Evolutionary conservation across 345 rosid genomes (phyloP), one percentile per base, ranked within the genome.

Genomic region (Brassica carinata): DNA sequence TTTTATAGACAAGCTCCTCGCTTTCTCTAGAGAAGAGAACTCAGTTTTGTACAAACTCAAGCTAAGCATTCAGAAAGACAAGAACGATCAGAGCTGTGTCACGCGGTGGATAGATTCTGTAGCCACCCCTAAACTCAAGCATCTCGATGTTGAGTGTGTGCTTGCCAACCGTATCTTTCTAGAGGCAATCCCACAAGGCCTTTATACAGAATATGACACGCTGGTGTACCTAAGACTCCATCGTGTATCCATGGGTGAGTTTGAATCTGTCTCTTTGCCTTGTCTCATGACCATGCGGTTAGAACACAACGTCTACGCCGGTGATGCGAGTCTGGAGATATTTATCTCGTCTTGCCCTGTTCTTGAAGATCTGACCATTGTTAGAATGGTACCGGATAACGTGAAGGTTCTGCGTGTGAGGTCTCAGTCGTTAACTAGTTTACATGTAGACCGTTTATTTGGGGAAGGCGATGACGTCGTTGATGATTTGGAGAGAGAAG

Each of bases 351-450:
- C 70, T 33, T 71, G 40, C 53, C 38, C 71, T 3, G 57, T 33
- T 77, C 76, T 77, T 0, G 40, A 77, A n/a, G 81, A 77, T 31
- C 33, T 71, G 67, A 77, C 5, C 71, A 33, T 77, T n/a, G 17
- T 34, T 70, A 71, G 81, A 48, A 77, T 70, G 75, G 14, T 77
- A 4, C 2, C 27, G 6, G 81, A 77, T 31, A 62, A 77, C 14
- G 30, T 77, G 2, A 63, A 63, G 57, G 71, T 77, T 23, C 2
- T 71, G 33, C 55, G 71, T 9, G 81, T 77, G 70, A 26, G 0
- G 29, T 77, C 76, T 77, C 71, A 48, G 27, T 63, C 81, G 34
- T 33, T 77, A 48, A 40, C 51, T 6, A 40, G 62, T 2, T 59
- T 69, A 40, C 1, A 23, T 23, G 1, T 70, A 13, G 71, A 77